Base-by-base conservation (phyloP, 176 grass and related monocot species). In the Zea luxurians region DNA sequence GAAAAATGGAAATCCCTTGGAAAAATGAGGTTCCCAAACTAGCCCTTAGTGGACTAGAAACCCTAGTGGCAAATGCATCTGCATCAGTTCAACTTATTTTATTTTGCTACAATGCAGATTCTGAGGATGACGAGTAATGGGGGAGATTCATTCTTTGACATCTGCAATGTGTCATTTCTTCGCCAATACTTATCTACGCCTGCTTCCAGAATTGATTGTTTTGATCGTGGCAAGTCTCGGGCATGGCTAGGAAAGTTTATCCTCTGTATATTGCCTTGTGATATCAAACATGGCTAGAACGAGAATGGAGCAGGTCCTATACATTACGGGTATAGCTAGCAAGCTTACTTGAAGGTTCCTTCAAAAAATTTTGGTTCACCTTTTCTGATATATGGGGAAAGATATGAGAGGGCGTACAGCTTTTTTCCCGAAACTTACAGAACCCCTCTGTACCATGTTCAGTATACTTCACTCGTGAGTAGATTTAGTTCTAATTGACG, bases 321-420 rank as follows among this genome's bases (percentile, higher is more conserved):
- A 89, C 73, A 85, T 89, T 71, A 37, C 45, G 83, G 78, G 87
- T 89, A 85, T 89, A 89, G 82, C 82, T 89, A 82, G 87, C 73
- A 73, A 78, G 77, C 82, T 85, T 73, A 27, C 27, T 27, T 27
- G 27, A 27, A 27, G 27, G 61, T 73, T 62, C 73, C 72, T 85
- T 78, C 82, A 73, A 89, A 27, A 61, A 54, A 67, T 85, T 89
- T 85, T 44, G 36, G 58, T 89, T 81, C 61, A 50, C 64, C 18
- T 60, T 85, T 76, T 64, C 78, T 82, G 55, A 27, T 27, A 81
- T 80, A 64, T 70, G 84, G 50, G 78, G 67, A 52, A 89, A 78
- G 49, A 40, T 57, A 72, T 85, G 53, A 77, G 59, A 80, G 73
- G 48, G 58, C 3, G 4, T 85, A 35, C 38, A 40, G 38, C 38